Evolutionary conservation across 495 filamentous ascomycete genomes (phyloP), one percentile per base, ranked within the genome.

Genomic region (Extremus antarcticus): DNA sequence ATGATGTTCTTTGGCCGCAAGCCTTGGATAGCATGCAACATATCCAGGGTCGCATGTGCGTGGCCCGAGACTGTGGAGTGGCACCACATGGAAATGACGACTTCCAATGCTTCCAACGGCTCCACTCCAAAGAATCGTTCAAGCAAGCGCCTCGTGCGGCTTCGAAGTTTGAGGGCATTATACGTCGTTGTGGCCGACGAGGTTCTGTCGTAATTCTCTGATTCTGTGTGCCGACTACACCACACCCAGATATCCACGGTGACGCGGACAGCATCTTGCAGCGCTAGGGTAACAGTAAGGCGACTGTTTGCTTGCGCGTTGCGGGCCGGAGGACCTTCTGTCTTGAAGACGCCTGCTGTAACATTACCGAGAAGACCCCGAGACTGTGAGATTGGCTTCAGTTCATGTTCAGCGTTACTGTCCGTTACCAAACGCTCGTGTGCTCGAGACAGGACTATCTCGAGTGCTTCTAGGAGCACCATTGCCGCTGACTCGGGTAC

Each of bases 281-380:
- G 95, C 25, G 90, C 90, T n/a, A 99, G 76, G 10, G 96, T 71
- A 19, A 99, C 92, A 0, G 90, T 96, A 22, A 99, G 75, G 39
- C 91, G 76, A 58, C 91, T 90, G 63, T 97, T 99, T n/a, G 89
- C 90, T 15, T 87, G 85, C 16, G 81, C 78, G 45, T 83, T 84
- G 40, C 88, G 78, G 22, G 78, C 73, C 51, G 89, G 89, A 2
- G 76, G 83, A 7, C 82, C 75, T 51, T 97, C 91, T 0, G 86
- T 78, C 9, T 84, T 76, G 66, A 95, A 95, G 0, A 95, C 87
- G 0, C 90, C 90, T 1, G 90, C 92, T 1, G 95, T 89, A 87
- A 97, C 94, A 61, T 90, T 95, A 17, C 91, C 90, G 63, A 98
- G 95, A 68, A 97, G 95, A 43, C 90, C 86, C 63, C 92, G 87